Conservation (phyloP, 257 asterid genomes). For the Scutellaria barbata region DNA sequence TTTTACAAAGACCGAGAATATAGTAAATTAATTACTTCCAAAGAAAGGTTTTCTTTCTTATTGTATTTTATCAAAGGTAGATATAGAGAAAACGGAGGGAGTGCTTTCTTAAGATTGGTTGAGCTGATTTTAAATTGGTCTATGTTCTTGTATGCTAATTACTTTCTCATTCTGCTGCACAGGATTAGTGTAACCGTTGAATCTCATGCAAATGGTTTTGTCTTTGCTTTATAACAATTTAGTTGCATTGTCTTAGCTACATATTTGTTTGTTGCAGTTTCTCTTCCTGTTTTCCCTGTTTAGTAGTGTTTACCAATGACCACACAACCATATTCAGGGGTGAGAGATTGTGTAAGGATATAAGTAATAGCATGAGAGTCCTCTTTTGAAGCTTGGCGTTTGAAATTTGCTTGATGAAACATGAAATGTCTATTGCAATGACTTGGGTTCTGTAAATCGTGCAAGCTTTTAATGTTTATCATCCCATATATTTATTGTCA, state of each 20-base stretch:
- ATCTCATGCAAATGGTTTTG: background rate
- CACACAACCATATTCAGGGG: slow-evolving; percentile 1
- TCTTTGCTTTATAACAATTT: background rate
- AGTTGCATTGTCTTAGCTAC: slow-evolving; percentile 5
- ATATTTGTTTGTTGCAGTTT: background rate
- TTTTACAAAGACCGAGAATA: too few species aligned
- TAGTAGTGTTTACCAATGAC: background rate
- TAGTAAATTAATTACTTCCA: too few species aligned
- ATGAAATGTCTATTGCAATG: slow-evolving; percentile 20
- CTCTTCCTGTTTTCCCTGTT: background rate
- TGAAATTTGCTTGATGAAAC: slow-evolving; percentile 18
- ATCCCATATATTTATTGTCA: background rate
- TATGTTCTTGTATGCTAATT: slow-evolving; percentile 6
- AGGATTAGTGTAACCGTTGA: slow-evolving; percentile 16
- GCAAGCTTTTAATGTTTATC: background rate
- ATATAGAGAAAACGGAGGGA: too few species aligned
- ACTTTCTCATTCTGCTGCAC: slow-evolving; percentile 17
- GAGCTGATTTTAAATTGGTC: background rate
- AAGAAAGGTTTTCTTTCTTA: too few species aligned
- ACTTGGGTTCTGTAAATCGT: background rate
- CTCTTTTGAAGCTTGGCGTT: slow-evolving; percentile 10
- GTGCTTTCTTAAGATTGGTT: background rate
- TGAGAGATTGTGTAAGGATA: slow-evolving; percentile 17
- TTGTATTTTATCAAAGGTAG: too few species aligned
- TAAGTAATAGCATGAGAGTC: slow-evolving; percentile 19